Conservation (phyloP, 345 rosid genomes). For the Fremontodendron californicum region DNA sequence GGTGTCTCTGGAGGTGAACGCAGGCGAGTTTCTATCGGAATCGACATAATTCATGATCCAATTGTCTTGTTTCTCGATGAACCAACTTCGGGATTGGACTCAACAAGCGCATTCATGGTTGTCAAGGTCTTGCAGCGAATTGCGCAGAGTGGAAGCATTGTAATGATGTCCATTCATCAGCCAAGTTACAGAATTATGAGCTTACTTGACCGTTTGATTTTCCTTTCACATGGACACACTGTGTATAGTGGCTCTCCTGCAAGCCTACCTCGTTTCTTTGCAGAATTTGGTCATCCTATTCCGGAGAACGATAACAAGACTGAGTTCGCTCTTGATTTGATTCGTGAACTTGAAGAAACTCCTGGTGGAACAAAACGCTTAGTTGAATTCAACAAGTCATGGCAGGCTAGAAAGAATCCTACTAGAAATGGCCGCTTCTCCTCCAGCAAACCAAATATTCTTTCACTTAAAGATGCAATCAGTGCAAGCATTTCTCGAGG, state of each 20-base stretch:
- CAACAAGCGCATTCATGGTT: constrained; percentile 93
- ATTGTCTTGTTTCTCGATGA: constrained; percentile 84
- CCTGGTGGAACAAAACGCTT: constrained; percentile 60
- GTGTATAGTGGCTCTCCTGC: constrained; percentile 70
- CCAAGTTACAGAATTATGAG: constrained; percentile 86
- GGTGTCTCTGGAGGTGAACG: constrained; percentile 95
- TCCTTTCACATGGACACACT: constrained; percentile 75
- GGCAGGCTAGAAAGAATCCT: constrained; percentile 41
- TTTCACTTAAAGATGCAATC: constrained; percentile 76
- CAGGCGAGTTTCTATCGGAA: constrained; percentile 83
- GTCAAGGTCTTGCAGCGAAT: constrained; percentile 85
- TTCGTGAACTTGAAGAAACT: constrained; percentile 75
- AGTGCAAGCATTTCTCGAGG: constrained; percentile 73
- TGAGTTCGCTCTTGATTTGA: constrained; percentile 81
- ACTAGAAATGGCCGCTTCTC: constrained; percentile 10
- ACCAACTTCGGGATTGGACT: constrained; percentile 93
- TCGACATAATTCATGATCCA: constrained; percentile 77
- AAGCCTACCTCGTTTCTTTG: constrained; percentile 55
- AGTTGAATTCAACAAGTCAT: constrained; percentile 71
- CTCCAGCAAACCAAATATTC: constrained; percentile 16
- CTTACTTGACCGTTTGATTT: constrained; percentile 65
- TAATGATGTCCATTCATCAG: constrained; percentile 91
- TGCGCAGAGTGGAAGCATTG: constrained; percentile 85
- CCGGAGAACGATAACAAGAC: constrained; percentile 83
- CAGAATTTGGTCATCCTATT: constrained; percentile 75